Conservation (phyloP, 345 rosid genomes). For the Corchorus capsularis region DNA sequence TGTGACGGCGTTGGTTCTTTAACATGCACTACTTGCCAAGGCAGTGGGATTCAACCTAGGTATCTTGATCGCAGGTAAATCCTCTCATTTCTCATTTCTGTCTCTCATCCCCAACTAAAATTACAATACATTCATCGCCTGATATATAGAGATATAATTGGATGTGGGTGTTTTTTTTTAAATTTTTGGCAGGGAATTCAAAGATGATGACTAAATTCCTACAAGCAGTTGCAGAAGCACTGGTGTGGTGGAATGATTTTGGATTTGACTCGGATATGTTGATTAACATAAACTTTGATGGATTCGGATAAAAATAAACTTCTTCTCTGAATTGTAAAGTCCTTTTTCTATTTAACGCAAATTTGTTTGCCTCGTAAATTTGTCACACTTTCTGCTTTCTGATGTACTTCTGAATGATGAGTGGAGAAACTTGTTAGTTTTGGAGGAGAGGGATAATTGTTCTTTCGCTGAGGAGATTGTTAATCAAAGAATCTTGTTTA, state of each 20-base stretch:
- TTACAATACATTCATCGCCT: background rate
- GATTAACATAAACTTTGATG: background rate
- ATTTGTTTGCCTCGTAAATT: background rate
- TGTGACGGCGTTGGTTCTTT: conserved; percentile 83
- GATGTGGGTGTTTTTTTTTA: background rate
- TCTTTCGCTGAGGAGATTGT: background rate
- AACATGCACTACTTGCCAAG: conserved; percentile 97
- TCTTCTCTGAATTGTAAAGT: background rate
- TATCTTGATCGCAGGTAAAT: conserved; percentile 95
- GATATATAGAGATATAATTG: too few relatives aligned
- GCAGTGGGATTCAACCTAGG: conserved; percentile 93
- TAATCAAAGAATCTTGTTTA: background rate
- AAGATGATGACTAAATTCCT: conserved; percentile 59
- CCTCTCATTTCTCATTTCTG: too few relatives aligned
- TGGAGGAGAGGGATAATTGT: background rate
- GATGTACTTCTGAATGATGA: background rate
- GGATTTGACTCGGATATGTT: background rate
- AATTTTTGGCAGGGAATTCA: conserved; percentile 53
- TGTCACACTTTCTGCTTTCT: background rate
- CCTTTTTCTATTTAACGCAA: background rate
- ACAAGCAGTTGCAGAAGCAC: background rate
- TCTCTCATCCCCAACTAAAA: background rate
- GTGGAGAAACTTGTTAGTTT: conserved; percentile 3
- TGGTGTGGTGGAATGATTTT: conserved; percentile 21
- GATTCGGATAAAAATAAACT: background rate